phyloP scores from a whole-genome alignment of 208 protist genomes.

The Leptomonas pyrrhocoris region DNA sequence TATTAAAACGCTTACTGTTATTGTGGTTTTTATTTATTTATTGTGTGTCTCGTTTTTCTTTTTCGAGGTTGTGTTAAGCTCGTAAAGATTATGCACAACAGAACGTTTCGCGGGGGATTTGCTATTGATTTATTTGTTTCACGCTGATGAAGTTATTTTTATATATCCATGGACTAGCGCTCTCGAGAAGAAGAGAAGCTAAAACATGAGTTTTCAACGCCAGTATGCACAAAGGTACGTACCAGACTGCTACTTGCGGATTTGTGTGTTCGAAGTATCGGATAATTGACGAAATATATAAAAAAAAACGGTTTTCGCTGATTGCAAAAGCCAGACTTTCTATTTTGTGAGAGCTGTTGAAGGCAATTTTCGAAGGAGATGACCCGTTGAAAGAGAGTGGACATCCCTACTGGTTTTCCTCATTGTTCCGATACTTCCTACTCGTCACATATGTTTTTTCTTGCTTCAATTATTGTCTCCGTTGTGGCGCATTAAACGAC shows the following conservation, averaged over 20 bases:
- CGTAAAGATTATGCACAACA: conserved; percentile 3
- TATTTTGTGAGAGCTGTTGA: not conserved
- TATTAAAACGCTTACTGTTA: conserved; percentile 33
- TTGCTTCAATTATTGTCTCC: conserved; percentile 11
- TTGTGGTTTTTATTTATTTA: conserved; percentile 8
- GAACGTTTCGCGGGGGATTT: not conserved
- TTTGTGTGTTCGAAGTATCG: not conserved
- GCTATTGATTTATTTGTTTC: conserved; percentile 3
- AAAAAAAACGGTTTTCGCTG: not conserved
- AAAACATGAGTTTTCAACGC: not conserved
- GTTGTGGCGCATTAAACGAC: not conserved
- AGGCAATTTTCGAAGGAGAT: not conserved
- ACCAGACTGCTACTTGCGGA: not conserved
- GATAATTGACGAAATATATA: not conserved
- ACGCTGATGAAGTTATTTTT: not conserved
- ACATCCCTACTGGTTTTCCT: not conserved
- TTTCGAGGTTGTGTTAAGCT: not conserved
- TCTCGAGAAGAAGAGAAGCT: not conserved
- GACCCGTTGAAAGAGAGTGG: not conserved
- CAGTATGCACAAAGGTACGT: not conserved
- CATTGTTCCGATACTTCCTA: conserved; percentile 7
- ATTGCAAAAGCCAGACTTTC: not conserved
- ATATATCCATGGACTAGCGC: not conserved
- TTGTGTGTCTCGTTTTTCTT: conserved; percentile 1
- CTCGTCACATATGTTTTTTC: conserved; percentile 20